Conservation (phyloP, 2,329 filamentous ascomycete genomes). For the Daldinia eschscholtzii region DNA sequence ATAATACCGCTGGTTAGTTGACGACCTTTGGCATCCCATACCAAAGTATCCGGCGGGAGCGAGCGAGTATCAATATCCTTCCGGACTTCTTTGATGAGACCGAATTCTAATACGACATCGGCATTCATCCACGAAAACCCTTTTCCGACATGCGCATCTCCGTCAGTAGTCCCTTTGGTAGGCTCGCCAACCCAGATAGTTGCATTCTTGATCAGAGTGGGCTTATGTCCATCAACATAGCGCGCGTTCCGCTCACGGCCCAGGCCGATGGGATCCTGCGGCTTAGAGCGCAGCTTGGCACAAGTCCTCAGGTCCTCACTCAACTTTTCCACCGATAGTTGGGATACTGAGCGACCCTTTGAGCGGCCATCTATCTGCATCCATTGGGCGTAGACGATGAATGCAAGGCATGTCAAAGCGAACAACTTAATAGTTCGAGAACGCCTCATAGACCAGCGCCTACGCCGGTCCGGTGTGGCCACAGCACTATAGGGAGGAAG, state of each 20-base stretch:
- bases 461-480: constrained; percentile 47
- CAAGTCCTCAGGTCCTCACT: constrained; percentile 68
- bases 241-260: constrained; percentile 72
- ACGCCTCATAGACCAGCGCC: constrained; percentile 56
- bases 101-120: constrained; percentile 72
- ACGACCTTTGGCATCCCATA: constrained; percentile 71
- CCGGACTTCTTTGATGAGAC: constrained; percentile 69
- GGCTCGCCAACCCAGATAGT: constrained; percentile 76
- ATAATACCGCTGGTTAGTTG: constrained; percentile 75
- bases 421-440: constrained; percentile 60
- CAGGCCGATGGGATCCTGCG: constrained; percentile 66
- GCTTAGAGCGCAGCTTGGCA: constrained; percentile 65
- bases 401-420: constrained; percentile 61
- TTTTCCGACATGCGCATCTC: constrained; percentile 68
- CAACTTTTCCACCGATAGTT: constrained; percentile 66
- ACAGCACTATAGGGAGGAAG: constrained; percentile 61
- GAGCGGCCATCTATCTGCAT: constrained; percentile 53
- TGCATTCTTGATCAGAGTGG: constrained; percentile 75
- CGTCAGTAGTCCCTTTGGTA: constrained; percentile 61
- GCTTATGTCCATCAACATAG: constrained; percentile 68
- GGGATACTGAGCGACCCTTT: constrained; percentile 34
- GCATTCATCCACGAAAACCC: constrained; percentile 71
- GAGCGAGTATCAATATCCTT: constrained; percentile 48
- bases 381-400: constrained; percentile 66
- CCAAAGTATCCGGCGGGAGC: constrained; percentile 61